Conservation (phyloP, 2,329 filamentous ascomycete genomes). For the Zasmidium citrigriseum region DNA sequence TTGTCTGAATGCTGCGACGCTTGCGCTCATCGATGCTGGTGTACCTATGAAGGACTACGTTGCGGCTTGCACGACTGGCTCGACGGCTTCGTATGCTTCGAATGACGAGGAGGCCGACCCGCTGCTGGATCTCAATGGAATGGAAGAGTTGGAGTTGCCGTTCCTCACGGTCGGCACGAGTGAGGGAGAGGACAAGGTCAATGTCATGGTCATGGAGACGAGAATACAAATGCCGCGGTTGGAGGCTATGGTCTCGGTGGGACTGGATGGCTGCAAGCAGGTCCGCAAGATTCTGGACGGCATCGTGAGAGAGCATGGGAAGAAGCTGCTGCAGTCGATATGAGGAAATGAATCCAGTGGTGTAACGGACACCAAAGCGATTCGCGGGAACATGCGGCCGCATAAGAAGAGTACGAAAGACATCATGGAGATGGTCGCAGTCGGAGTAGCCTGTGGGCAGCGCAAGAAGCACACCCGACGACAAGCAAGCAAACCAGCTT, state of each 20-base stretch:
- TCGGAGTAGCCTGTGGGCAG: too few species aligned
- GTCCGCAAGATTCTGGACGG: constrained; percentile 78
- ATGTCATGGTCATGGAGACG: constrained; percentile 81
- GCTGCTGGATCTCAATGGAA: constrained; percentile 73
- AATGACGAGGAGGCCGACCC: constrained; percentile 75
- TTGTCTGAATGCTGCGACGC: constrained; percentile 85
- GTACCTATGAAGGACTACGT: constrained; percentile 95
- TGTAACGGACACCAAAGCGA: too few species aligned
- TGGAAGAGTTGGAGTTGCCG: constrained; percentile 85
- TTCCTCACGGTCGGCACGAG: constrained; percentile 79
- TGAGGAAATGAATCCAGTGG: constrained; percentile 7
- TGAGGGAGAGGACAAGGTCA: constrained; percentile 64
- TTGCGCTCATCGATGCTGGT: constrained; percentile 91
- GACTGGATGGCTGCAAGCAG: constrained; percentile 87
- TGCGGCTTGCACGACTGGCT: constrained; percentile 82
- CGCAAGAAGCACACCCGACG: too few species aligned
- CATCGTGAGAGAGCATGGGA: constrained; percentile 72
- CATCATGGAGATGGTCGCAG: too few species aligned
- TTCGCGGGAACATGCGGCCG: too few species aligned
- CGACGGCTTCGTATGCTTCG: constrained; percentile 64
- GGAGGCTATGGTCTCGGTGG: constrained; percentile 91
- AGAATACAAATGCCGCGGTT: constrained; percentile 78
- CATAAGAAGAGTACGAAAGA: too few species aligned
- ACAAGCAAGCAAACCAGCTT: too few species aligned
- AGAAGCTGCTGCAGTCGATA: constrained; percentile 56